A percentile compares a stretch with the other conserved stretches of the same genome.
These are phyloP conservation scores for Rhodotorula taiwanensis DNA, from an alignment of 768 basidiomycete genomes.

Conservation along the genomic window DNA sequence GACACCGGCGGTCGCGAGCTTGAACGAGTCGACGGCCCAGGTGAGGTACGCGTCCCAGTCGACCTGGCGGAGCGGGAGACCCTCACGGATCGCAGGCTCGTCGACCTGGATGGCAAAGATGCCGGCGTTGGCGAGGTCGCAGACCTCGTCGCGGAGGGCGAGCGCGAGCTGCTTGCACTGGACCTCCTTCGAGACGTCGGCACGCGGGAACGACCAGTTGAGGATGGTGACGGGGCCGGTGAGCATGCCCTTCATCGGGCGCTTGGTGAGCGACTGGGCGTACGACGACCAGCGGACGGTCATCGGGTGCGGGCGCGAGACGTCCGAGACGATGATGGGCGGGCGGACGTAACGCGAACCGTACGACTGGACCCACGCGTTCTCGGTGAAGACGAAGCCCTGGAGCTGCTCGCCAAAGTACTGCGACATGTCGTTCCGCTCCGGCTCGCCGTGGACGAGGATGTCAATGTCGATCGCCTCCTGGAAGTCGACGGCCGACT, in stretches of 20 bases:
- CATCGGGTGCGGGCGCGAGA: conserved; percentile 85
- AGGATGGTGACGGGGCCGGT: conserved; percentile 70
- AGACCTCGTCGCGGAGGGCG: conserved; percentile 93
- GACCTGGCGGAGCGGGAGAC: conserved; percentile 87
- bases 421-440: conserved; percentile 99
- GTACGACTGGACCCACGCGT: conserved; percentile 99
- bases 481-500: conserved; percentile 89
- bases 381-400: conserved; percentile 97
- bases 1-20: conserved; percentile 92
- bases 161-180: conserved; percentile 98
- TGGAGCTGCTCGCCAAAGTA: conserved; percentile 95
- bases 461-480: conserved; percentile 93
- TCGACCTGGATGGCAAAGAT: conserved; percentile 99
- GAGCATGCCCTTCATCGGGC: conserved; percentile 99
- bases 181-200: conserved; percentile 88
- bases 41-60: conserved; percentile 95
- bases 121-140: conserved; percentile 84
- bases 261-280: conserved; percentile 85
- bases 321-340: conserved; percentile 95
- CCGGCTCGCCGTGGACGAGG: conserved; percentile 87
- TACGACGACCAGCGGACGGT: conserved; percentile 96
- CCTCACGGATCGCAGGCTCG: conserved; percentile 98
- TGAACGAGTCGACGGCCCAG: conserved; percentile 99
- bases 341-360: conserved; percentile 98
- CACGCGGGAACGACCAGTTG: conserved; percentile 99